Evolutionary conservation across 129 eudicot genomes (phyloP).

Genomic region (Flaveria robusta): DNA sequence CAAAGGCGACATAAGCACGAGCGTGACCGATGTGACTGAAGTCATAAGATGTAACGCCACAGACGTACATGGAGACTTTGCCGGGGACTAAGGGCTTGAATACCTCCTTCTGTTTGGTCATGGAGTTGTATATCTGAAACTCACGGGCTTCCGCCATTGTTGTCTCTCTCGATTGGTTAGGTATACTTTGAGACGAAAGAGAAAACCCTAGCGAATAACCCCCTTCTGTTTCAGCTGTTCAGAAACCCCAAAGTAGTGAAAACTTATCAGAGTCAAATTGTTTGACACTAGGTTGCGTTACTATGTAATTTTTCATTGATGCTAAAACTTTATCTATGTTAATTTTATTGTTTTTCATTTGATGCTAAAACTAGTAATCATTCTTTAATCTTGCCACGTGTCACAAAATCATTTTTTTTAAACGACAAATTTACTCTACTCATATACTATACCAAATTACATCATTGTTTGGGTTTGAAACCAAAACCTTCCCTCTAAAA

Average conservation of each 20-base stretch:
- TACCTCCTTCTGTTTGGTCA: slow-evolving; percentile 57
- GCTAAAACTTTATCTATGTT: too few species aligned
- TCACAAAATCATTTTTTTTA: too few species aligned
- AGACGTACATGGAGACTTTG: slow-evolving; percentile 60
- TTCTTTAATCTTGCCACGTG: too few species aligned
- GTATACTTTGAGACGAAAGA: too few species aligned
- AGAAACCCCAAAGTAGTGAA: neutral
- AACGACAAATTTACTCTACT: too few species aligned
- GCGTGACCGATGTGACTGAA: slow-evolving; percentile 70
- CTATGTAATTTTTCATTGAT: too few species aligned
- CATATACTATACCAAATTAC: too few species aligned
- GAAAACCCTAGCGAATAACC: slow-evolving; percentile 10
- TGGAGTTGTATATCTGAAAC: slow-evolving; percentile 43
- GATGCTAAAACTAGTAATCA: too few species aligned
- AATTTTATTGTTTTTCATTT: too few species aligned
- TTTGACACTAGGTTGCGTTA: too few species aligned
- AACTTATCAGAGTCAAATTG: neutral
- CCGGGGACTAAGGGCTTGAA: slow-evolving; percentile 51
- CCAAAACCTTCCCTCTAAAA: too few species aligned
- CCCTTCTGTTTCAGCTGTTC: slow-evolving; percentile 8
- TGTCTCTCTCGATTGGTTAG: slow-evolving; percentile 5
- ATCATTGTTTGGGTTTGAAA: too few species aligned
- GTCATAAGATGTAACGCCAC: slow-evolving; percentile 62
- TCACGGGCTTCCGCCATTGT: slow-evolving; percentile 29
- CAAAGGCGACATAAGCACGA: slow-evolving; percentile 72